Evolutionary conservation across 257 asterid genomes (phyloP).

Genomic region (Petunia secreta): DNA sequence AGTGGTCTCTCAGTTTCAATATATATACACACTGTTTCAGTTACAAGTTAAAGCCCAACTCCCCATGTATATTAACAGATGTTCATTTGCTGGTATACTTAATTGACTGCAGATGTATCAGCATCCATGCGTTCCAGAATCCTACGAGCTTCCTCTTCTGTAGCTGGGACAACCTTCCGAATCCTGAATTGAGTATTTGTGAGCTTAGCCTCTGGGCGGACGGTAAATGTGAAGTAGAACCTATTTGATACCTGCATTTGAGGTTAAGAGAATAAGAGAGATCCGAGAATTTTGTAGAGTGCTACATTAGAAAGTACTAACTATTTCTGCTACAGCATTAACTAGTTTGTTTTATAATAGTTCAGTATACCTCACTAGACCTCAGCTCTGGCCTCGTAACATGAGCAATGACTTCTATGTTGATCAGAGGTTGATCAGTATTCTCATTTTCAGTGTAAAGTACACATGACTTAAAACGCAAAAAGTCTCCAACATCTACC

Average conservation of each 20-base stretch:
- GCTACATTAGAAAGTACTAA: neutral
- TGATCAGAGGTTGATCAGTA: slow-evolving; percentile 73
- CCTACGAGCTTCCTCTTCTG: slow-evolving; percentile 90
- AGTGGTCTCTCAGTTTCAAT: neutral
- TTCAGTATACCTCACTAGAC: slow-evolving; percentile 81
- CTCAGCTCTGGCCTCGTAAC: slow-evolving; percentile 93
- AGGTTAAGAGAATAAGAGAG: slow-evolving; percentile 3
- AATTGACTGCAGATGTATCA: slow-evolving; percentile 44
- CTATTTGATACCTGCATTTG: slow-evolving; percentile 76
- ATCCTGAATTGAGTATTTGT: slow-evolving; percentile 58
- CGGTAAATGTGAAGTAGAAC: slow-evolving; percentile 87
- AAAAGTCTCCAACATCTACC: slow-evolving; percentile 98
- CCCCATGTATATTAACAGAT: neutral
- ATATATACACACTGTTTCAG: neutral
- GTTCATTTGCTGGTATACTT: slow-evolving; percentile 7
- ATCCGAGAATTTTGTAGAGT: neutral
- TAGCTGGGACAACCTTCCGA: slow-evolving; percentile 96
- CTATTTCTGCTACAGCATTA: neutral
- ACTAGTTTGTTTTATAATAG: slow-evolving; percentile 14
- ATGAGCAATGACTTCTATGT: slow-evolving; percentile 90
- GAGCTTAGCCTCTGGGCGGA: slow-evolving; percentile 84
- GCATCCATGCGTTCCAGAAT: slow-evolving; percentile 83
- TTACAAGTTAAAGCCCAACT: neutral
- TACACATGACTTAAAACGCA: slow-evolving; percentile 87
- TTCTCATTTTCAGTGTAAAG: slow-evolving; percentile 75